Base-by-base conservation (phyloP, 345 rosid species). In the Gossypioides kirkii region DNA sequence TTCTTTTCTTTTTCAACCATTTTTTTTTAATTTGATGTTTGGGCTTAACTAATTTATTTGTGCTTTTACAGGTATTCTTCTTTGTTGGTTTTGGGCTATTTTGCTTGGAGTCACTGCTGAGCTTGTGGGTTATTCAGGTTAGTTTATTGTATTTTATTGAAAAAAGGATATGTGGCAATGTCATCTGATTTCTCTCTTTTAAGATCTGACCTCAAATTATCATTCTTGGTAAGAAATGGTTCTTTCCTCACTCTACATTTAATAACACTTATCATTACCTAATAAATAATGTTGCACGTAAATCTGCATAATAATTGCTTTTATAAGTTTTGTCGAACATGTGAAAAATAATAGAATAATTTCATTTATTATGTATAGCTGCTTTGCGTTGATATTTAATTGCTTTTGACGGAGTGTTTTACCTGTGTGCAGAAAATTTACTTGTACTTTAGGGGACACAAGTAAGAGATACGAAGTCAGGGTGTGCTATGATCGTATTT, bases 121-220 rank as follows among this genome's bases (percentile, higher is more conserved):
- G 99, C 83, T 81, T 93, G 72, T 96, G 98, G 98, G 99, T 96
- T 77, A 86, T 96, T 74, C 99, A 96, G 95, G 99, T 93, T 69
- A 79, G 81, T 71, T 61, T 20, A 6, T 4, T 49, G 17, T 42
- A n/a, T 50, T 47, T 38, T 16, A 3, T 10, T 28, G 52, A 49
- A 77, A 32, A 52, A 26, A 7, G 41, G 13, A 32, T 58, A 9
- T 1, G 16, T 67, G 70, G 70, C 53, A 12, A 20, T 22, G 18
- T 49, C 70, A 43, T 65, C 54, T 20, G 36, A 5, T 38, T 62
- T 6, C 11, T 63, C 69, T 20, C 69, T 42, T 63, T 41, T 10
- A 18, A 38, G 17, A 41, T 18, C 68, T 64, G n/a, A 18, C 42
- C 68, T 42, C 50, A 42, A 64, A 41, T 41, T 42, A 64, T 42